Percentiles rank a stretch among this genome's conserved stretches.
Conservation (phyloP, 345 rosid genomes). For the Melaleuca alternifolia region DNA sequence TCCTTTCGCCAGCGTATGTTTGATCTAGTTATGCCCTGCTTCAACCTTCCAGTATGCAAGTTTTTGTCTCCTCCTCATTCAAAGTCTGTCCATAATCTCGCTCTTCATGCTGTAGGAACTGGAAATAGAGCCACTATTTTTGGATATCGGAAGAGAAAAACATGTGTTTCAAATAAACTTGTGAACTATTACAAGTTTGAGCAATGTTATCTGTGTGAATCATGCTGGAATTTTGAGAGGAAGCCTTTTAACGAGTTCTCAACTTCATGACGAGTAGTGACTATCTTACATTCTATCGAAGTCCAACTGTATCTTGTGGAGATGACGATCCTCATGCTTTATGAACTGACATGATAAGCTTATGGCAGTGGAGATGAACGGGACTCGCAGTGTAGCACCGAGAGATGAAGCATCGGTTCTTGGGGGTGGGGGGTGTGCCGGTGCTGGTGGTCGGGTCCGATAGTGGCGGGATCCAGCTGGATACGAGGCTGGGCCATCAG, state of each 20-base stretch:
- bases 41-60: no score
- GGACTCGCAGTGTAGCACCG: background rate
- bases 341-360: background rate
- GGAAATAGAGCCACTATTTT: background rate
- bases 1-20: no score
- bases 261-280: background rate
- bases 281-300: background rate
- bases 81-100: no score
- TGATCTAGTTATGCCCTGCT: no score
- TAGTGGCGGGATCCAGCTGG: background rate
- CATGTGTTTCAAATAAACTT: background rate
- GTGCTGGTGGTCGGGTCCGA: rapidly evolving
- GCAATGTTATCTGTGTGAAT: background rate
- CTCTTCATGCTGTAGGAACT: background rate
- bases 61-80: no score
- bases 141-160: background rate
- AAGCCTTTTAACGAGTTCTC: background rate
- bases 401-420: background rate
- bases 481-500: background rate
- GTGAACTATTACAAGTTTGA: background rate
- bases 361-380: background rate
- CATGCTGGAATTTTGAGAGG: background rate
- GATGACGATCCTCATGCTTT: no score
- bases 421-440: no score
- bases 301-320: background rate